phyloP scores from a whole-genome alignment of 306 rosid genomes.

The Quercus suber region DNA sequence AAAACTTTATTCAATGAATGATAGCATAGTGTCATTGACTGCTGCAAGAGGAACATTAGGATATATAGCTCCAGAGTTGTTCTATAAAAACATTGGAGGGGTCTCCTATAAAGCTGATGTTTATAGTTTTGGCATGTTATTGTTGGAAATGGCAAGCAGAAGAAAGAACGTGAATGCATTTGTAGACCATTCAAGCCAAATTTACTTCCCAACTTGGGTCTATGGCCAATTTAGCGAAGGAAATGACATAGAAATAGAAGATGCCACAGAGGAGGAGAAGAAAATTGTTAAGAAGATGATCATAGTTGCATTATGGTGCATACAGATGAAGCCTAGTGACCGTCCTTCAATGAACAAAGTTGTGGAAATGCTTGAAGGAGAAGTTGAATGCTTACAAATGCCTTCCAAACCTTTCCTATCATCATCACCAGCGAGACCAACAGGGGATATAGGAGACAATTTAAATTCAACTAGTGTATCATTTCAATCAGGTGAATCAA shows the following conservation, averaged over 20 bases:
- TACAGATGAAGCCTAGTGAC: conserved; percentile 28
- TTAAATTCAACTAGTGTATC: background rate
- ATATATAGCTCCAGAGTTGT: conserved; percentile 26
- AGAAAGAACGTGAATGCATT: conserved; percentile 20
- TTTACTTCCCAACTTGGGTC: conserved; percentile 23
- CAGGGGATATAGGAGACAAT: background rate
- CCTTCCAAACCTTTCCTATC: conserved; percentile 32
- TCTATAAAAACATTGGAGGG: conserved; percentile 16
- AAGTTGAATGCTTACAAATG: conserved; percentile 6
- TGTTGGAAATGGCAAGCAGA: conserved; percentile 20
- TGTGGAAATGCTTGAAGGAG: conserved; percentile 29
- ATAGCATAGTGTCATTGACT: background rate
- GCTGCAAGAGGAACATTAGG: conserved; percentile 24
- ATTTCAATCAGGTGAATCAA: background rate
- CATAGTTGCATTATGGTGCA: conserved; percentile 37
- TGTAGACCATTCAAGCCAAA: conserved; percentile 21
- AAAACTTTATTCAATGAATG: background rate
- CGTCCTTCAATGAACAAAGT: conserved; percentile 35
- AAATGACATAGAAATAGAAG: conserved; percentile 3
- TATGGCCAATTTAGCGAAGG: conserved; percentile 9
- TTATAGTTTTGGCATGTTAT: conserved; percentile 23
- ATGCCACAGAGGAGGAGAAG: background rate
- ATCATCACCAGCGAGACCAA: conserved; percentile 8
- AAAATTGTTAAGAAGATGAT: conserved; percentile 22
- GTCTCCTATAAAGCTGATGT: conserved; percentile 12